Evolutionary conservation across 2,329 filamentous ascomycete species (phyloP), one percentile per base, ranked within the genome.

Genomic region (Cercospora zeae-maydis): DNA sequence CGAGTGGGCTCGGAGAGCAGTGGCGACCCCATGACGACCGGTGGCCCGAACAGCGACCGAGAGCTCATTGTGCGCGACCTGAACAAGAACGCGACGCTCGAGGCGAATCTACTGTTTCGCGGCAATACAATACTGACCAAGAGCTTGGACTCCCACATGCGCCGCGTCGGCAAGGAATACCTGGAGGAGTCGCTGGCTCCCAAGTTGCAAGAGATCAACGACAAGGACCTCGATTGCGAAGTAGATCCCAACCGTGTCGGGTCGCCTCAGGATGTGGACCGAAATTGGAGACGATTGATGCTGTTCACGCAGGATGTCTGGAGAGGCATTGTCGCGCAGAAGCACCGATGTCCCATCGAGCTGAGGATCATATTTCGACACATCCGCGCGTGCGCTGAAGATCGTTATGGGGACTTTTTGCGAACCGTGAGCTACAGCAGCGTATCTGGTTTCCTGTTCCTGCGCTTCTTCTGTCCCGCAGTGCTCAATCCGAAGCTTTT

Each of bases 381-480:
- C 70, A 90, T 98, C 57, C 86, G 92, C 58, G 92, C 92, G 7
- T 96, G 96, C 63, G 93, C 93, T 14, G 93, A 97, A 70, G 93
- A 97, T 75, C 88, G 93, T 16, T 98, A 96, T 74, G 93, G 93
- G 30, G 92, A 96, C 75, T 97, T 96, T 71, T 80, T 96, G 45
- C 88, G 92, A 30, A 93, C 90, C 1, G 92, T 96, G 37, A 87
- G 89, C 51, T 98, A 96, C 74, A 97, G 93, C 58, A 96, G 92
- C 74, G 92, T 98, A 1, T 96, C 92, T 49, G 93, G 93, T 0
- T 98, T 98, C 73, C 78, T 98, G 11, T 98, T 98, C 75, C 82
- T 98, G 64, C 88, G 93, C 4, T 97, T 97, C 80, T 95, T 98
- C 72, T 96, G 93, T 73, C 93, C 93, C 2, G 93, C 93, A n/a